Evolutionary conservation across 305 asterid genomes (phyloP).

Genomic region (Stenogyne calaminthoides): DNA sequence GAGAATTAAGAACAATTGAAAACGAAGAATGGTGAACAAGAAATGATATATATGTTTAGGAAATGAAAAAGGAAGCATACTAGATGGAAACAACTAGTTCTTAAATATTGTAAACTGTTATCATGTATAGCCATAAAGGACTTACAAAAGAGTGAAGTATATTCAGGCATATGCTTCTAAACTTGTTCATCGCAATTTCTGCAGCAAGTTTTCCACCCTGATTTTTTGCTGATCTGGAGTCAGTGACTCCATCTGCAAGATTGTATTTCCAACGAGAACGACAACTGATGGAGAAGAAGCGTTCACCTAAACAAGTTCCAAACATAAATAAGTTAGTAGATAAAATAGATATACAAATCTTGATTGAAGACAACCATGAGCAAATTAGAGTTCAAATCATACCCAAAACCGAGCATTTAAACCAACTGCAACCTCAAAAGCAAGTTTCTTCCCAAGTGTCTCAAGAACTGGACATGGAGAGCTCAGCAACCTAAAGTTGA

Average conservation of each 20-base stretch:
- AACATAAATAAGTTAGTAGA: slow-evolving; percentile 7
- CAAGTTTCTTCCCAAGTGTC: slow-evolving; percentile 85
- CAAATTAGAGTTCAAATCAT: slow-evolving; percentile 29
- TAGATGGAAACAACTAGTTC: neutral
- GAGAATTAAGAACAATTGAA: neutral
- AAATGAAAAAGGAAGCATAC: neutral
- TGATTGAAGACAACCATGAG: slow-evolving; percentile 8
- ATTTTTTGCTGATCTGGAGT: slow-evolving; percentile 84
- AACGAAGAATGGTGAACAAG: neutral
- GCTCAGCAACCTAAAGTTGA: slow-evolving; percentile 64
- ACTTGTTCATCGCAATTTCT: slow-evolving; percentile 52
- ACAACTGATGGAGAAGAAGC: slow-evolving; percentile 63
- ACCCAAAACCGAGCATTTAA: slow-evolving; percentile 98
- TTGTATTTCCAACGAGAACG: slow-evolving; percentile 82
- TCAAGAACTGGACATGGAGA: slow-evolving; percentile 92
- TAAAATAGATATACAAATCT: neutral
- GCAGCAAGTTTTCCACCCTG: slow-evolving; percentile 75
- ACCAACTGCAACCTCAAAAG: slow-evolving; percentile 96
- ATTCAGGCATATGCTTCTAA: neutral
- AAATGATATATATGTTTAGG: neutral
- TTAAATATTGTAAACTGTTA: neutral
- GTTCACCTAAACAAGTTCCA: slow-evolving; percentile 59
- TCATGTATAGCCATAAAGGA: neutral
- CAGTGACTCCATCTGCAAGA: slow-evolving; percentile 75
- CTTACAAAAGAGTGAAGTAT: slow-evolving; percentile 19